Evolutionary conservation across 2,329 filamentous ascomycete species (phyloP).

Genomic region (Shiraia sp.): DNA sequence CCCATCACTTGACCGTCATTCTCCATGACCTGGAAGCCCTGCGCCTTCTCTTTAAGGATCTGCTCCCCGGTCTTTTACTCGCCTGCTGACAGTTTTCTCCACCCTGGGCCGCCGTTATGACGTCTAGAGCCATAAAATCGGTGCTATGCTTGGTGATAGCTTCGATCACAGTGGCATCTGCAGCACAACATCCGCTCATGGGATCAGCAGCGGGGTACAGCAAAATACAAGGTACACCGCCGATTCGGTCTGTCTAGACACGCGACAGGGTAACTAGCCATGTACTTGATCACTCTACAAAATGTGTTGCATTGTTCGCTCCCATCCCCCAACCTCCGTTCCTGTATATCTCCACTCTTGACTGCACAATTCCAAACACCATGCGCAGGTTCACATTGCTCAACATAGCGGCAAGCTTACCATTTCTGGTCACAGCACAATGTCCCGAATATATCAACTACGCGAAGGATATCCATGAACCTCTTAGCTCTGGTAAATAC

Average conservation of each 20-base stretch:
- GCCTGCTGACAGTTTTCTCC: slow-evolving; percentile 7
- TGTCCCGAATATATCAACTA: slow-evolving; percentile 53
- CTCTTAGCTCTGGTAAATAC: slow-evolving; percentile 50
- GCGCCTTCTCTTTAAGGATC: slow-evolving; percentile 14
- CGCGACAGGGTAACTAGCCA: slow-evolving; percentile 3
- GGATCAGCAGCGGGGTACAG: slow-evolving; percentile 38
- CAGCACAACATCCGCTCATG: slow-evolving; percentile 15
- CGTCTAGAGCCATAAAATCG: slow-evolving; percentile 14
- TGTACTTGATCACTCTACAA: neutral
- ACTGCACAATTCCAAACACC: slow-evolving; percentile 9
- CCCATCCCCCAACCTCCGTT: neutral
- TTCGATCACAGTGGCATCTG: slow-evolving; percentile 27
- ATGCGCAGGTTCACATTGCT: slow-evolving; percentile 30
- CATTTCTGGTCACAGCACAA: slow-evolving; percentile 33
- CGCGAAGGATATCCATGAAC: slow-evolving; percentile 46
- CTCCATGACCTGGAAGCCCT: neutral
- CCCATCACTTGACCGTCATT: slow-evolving; percentile 7
- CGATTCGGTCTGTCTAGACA: slow-evolving; percentile 8
- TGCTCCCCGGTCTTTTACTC: neutral
- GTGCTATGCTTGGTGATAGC: slow-evolving; percentile 16
- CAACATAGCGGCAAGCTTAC: slow-evolving; percentile 15
- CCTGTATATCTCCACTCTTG: slow-evolving; percentile 1
- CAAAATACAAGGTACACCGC: slow-evolving; percentile 22
- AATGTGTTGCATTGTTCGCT: neutral
- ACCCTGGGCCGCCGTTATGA: slow-evolving; percentile 19